Evolutionary conservation across 1,139 yeast species (phyloP), one percentile per base, ranked within the genome.

Genomic region (Diutina mesorugosa): DNA sequence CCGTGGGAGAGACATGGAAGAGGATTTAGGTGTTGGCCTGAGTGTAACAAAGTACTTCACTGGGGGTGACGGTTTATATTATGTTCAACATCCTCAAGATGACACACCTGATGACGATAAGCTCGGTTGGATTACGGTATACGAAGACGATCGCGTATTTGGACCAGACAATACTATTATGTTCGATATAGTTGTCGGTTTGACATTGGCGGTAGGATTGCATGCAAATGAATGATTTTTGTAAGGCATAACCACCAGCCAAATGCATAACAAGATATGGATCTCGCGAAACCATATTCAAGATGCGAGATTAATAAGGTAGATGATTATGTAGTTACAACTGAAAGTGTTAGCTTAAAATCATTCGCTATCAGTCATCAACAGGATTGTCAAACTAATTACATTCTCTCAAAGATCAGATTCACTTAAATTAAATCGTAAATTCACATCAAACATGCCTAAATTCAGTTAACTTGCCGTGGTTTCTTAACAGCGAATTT

Each of bases 101-200:
- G 88, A 83, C 65, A 69, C 77, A 4, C 87, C 87, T 0, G 81
- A 79, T 63, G 82, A 79, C 54, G 76, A 72, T 57, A 83, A 81
- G 61, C 61, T 82, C 47, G 87, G 88, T 0, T 83, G 88, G 88
- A 65, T 83, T 5, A 81, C 87, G 0, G 70, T 83, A 1, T 82
- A 79, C 61, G 85, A 83, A 52, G 80, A 80, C 57, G 58, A 59
- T 1, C 55, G 62, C 56, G 55, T 70, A 14, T 67, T 71, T 54
- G 56, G 56, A 16, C 14, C 16, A 10, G 7, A 28, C 16, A 58
- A 63, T 45, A 66, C 67, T 45, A 84, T 84, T 0, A 73, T 76
- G 71, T 83, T 83, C 74, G 85, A 82, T 60, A 62, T 76, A 56
- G 79, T 77, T 0, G 60, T 83, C 30, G 85, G 85, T 0, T 64